Evolutionary conservation across 73 alveolate genomes (phyloP).

Genomic region (Blepharisma japonicum): DNA sequence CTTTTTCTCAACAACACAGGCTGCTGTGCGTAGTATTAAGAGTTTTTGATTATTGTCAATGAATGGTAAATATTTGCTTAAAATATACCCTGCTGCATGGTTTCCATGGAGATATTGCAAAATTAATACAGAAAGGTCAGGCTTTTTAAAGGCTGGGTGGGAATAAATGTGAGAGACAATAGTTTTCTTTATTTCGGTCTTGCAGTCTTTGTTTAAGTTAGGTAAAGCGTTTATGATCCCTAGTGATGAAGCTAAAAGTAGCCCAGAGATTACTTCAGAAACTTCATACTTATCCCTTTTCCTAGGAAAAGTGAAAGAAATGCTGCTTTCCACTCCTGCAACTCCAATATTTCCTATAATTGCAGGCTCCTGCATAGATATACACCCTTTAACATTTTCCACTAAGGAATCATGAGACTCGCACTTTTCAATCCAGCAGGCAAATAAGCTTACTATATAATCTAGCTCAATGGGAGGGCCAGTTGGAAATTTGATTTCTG

Average conservation of each 20-base stretch:
- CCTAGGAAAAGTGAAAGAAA: background rate
- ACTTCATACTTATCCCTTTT: background rate
- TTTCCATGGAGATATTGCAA: background rate
- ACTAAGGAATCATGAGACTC: background rate
- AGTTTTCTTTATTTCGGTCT: background rate
- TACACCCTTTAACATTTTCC: background rate
- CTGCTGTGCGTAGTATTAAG: background rate
- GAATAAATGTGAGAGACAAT: background rate
- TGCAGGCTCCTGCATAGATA: background rate
- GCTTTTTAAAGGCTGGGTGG: background rate
- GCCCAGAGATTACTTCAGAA: background rate
- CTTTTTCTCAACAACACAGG: background rate
- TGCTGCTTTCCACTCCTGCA: background rate
- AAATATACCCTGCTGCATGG: background rate
- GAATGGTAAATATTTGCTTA: background rate
- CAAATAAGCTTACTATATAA: background rate
- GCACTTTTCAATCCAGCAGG: slow-evolving; percentile 13
- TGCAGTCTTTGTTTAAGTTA: background rate
- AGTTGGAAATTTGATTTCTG: background rate
- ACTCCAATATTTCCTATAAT: slow-evolving; percentile 8
- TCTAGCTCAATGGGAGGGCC: slow-evolving; percentile 4
- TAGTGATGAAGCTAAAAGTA: background rate
- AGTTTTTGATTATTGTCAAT: slow-evolving; percentile 3
- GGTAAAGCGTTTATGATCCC: background rate
- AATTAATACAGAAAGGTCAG: background rate